Evolutionary conservation across 352 stramenopile species (phyloP).

Genomic region (Pythium myriotylum): DNA sequence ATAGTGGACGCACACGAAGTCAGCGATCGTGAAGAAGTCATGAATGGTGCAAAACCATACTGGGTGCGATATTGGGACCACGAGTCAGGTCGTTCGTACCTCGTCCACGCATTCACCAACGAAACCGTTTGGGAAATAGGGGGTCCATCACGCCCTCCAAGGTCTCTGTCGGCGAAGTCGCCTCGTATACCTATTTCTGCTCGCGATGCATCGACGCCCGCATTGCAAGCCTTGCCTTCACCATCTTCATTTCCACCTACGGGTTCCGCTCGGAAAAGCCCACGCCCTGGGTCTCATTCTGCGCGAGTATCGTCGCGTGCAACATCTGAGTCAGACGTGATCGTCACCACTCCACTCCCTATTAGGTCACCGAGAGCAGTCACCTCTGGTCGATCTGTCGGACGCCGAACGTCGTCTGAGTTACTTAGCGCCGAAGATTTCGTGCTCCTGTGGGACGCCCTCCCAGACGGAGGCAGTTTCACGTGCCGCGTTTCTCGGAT

Average conservation of each 20-base stretch:
- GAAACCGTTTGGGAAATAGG: constrained; percentile 76
- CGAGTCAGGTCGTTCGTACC: constrained; percentile 47
- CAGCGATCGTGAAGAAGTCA: constrained; percentile 8
- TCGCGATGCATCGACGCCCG: not conserved
- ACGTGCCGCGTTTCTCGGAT: constrained; percentile 62
- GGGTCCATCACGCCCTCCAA: not conserved
- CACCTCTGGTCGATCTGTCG: constrained; percentile 7
- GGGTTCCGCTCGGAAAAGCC: not conserved
- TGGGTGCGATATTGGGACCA: constrained; percentile 76
- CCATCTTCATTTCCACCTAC: constrained; percentile 9
- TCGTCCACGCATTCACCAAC: constrained; percentile 69
- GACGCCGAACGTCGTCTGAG: constrained; percentile 5
- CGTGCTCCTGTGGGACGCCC: constrained; percentile 47
- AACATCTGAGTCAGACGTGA: constrained; percentile 41
- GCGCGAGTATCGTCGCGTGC: constrained; percentile 24
- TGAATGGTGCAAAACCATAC: constrained; percentile 7
- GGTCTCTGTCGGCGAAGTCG: not conserved
- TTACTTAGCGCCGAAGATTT: constrained; percentile 38
- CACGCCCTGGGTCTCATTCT: constrained; percentile 2
- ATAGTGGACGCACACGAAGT: constrained; percentile 26
- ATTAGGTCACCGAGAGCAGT: not conserved
- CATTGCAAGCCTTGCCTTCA: not conserved
- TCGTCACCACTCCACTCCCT: constrained; percentile 27
- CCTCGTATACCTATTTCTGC: constrained; percentile 3
- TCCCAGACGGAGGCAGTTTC: constrained; percentile 62